phyloP scores from a whole-genome alignment of 177 flowering plant species.

The Telopea speciosissima region DNA sequence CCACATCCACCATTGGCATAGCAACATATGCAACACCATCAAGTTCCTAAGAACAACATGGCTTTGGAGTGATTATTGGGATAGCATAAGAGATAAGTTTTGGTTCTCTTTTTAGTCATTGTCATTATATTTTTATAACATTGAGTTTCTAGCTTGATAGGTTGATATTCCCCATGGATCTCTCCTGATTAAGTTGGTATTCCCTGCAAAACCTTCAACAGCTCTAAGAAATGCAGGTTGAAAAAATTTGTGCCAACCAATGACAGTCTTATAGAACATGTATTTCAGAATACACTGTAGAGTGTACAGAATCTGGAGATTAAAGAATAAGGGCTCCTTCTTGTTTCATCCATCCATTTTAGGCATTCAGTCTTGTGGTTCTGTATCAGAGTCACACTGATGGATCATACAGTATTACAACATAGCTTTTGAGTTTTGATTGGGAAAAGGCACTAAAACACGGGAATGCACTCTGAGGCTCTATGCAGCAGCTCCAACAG shows the following conservation, averaged over 20 bases:
- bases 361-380: neutral
- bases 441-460: neutral
- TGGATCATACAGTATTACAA: neutral
- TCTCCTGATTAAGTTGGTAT: neutral
- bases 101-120: too few species aligned
- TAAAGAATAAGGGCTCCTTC: neutral
- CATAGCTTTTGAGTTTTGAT: neutral
- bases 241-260: neutral
- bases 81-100: too few species aligned
- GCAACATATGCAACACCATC: too few species aligned
- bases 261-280: neutral
- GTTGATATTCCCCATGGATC: neutral
- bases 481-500: slow-evolving; percentile 80
- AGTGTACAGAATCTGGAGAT: too few species aligned
- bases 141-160: neutral
- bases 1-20: too few species aligned
- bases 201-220: neutral
- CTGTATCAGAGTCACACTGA: neutral
- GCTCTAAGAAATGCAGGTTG: too few species aligned
- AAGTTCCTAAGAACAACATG: too few species aligned
- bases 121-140: neutral
- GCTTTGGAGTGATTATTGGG: too few species aligned
- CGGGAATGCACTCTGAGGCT: slow-evolving; percentile 29
- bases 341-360: neutral
- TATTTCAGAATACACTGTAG: neutral